These are phyloP conservation scores for Remersonia thermophila DNA, from an alignment of 2,329 filamentous ascomycete genomes.

Conservation along the genomic window DNA sequence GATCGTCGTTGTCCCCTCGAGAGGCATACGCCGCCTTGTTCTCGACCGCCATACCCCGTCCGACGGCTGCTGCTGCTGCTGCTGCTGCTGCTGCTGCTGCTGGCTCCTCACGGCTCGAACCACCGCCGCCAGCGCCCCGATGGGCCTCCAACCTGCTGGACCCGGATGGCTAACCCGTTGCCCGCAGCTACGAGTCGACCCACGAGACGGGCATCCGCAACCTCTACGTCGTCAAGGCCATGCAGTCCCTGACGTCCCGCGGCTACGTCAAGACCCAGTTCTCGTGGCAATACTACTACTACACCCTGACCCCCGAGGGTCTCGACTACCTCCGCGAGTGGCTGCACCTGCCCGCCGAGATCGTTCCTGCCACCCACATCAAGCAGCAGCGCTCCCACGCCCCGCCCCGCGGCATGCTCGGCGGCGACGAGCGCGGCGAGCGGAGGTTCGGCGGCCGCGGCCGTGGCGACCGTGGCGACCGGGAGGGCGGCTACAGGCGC, in stretches of 20 bases:
- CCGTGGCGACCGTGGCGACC: conserved; percentile 65
- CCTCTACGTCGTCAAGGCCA: conserved; percentile 98
- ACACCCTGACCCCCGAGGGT: conserved; percentile 94
- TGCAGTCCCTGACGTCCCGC: conserved; percentile 94
- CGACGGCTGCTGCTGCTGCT: no score
- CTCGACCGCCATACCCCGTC: no score
- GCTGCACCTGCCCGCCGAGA: conserved; percentile 99
- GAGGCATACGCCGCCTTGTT: not conserved
- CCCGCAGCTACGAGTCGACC: conserved; percentile 22
- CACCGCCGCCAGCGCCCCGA: no score
- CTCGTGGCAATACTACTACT: conserved; percentile 99
- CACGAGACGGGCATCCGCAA: conserved; percentile 99
- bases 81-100: no score
- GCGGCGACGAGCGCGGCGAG: conserved; percentile 72
- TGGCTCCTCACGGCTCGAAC: no score
- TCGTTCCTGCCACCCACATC: conserved; percentile 98
- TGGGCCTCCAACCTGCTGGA: no score
- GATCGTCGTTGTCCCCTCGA: no score
- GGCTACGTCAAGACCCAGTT: conserved; percentile 99
- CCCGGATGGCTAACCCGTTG: conserved; percentile 14
- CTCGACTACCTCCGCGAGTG: conserved; percentile 99
- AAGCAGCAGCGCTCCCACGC: conserved; percentile 99
- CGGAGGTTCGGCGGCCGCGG: conserved; percentile 69
- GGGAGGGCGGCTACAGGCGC: conserved; percentile 84
- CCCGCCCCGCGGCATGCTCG: conserved; percentile 97